Evolutionary conservation across 2,329 filamentous ascomycete genomes (phyloP), one percentile per base, ranked within the genome.

Genomic region (Pseudogymnoascus verrucosus): DNA sequence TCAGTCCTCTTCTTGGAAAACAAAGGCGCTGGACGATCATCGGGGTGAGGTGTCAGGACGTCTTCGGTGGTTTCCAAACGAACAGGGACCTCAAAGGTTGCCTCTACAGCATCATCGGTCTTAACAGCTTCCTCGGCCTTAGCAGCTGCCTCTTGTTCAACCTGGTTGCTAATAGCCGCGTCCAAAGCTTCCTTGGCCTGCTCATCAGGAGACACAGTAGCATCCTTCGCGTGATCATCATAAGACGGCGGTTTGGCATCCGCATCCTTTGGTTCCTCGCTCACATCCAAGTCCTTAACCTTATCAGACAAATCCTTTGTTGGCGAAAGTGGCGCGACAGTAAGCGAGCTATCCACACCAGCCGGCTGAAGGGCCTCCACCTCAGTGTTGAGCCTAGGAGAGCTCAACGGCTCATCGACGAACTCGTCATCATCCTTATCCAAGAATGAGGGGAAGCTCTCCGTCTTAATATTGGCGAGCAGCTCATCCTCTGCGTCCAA

Each of bases 381-480:
- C 59, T 84, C 82, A 16, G 89, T 79, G 16, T 84, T 80, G 7
- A 93, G 80, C 4, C 81, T 79, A 2, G 85, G 84, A 3, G 89
- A 90, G 68, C 84, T 89, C 16, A 91, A 78, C 2, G 89, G 88
- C 73, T 93, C 89, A 66, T 93, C 89, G 19, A 92, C 88, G 71
- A 93, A 89, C 64, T 91, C 87, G 61, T 89, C 87, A 63, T 89
- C 87, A 67, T 88, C 84, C 70, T 83, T 84, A 69, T 85, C 78
- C 64, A 82, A 71, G 64, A 81, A 79, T 1, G 78, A 79, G 6
- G 76, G 71, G 5, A 74, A 69, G 8, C 65, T 68, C 70, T 69
- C 64, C 65, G 71, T 23, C 67, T 68, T 69, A 3, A 74, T 70
- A 5, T 72, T 67, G 8, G 71, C 69, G 16, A 76, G 74, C 23